These are phyloP conservation scores for Nakaseomyces uthaithaninus DNA, from an alignment of 1,139 yeast species.

Conservation along the genomic window DNA sequence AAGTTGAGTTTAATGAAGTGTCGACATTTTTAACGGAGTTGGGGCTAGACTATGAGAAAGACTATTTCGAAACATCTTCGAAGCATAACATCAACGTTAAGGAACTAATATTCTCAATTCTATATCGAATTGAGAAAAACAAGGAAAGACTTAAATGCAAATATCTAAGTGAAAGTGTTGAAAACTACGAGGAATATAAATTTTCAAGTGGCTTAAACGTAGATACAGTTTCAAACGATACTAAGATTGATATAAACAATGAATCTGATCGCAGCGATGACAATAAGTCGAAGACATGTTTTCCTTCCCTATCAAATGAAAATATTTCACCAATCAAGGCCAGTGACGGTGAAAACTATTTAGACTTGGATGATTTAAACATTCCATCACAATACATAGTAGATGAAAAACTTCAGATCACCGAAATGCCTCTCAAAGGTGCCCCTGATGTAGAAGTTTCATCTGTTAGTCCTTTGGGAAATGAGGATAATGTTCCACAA, in stretches of 20 bases:
- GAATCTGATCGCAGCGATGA: neutral
- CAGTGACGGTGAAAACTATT: neutral
- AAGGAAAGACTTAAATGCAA: constrained; percentile 7
- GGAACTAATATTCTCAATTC: constrained; percentile 3
- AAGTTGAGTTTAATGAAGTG: constrained; percentile 3
- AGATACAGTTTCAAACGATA: neutral
- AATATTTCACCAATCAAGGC: neutral
- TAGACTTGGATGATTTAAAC: constrained; percentile 1
- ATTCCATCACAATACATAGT: neutral
- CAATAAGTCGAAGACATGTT: neutral
- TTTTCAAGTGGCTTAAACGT: neutral
- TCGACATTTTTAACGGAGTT: neutral
- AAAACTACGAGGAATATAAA: neutral
- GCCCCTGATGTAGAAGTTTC: neutral
- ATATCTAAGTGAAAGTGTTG: neutral
- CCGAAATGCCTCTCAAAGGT: neutral
- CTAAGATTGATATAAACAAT: neutral
- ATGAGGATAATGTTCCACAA: neutral
- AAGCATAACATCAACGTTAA: constrained; percentile 5
- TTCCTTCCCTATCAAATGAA: constrained; percentile 2
- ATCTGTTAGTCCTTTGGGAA: neutral
- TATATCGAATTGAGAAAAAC: constrained; percentile 10
- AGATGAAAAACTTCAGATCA: neutral
- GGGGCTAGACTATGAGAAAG: neutral
- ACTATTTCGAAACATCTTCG: constrained; percentile 6